phyloP scores from a whole-genome alignment of 805 yeast genomes.

The Starmerella potacharoeniae region DNA sequence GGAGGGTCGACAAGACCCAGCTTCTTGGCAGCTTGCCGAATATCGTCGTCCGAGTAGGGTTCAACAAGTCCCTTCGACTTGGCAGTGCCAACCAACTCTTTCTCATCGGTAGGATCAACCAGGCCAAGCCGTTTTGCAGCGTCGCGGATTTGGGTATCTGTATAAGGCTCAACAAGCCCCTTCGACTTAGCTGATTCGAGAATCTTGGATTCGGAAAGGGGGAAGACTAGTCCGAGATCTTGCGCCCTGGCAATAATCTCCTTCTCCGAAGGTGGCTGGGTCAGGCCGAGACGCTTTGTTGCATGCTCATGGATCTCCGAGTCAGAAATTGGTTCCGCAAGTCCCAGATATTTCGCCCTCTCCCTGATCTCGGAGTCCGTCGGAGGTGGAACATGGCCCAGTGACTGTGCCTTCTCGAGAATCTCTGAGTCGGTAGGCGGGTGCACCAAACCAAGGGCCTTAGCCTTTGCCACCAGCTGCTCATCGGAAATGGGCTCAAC shows the following conservation, averaged over 20 bases:
- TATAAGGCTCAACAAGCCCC: slow-evolving; percentile 17
- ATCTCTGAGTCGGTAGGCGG: slow-evolving; percentile 1
- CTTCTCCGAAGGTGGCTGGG: background rate
- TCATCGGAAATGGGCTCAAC: slow-evolving; percentile 40
- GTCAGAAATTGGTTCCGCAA: slow-evolving; percentile 1
- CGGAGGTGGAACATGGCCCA: slow-evolving; percentile 52
- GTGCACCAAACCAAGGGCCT: slow-evolving; percentile 3
- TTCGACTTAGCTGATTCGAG: slow-evolving; percentile 3
- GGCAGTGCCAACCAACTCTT: slow-evolving; percentile 9
- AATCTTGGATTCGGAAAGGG: background rate
- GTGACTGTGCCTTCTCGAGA: background rate
- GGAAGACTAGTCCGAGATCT: slow-evolving; percentile 14
- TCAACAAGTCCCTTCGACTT: slow-evolving; percentile 18
- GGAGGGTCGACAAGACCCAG: background rate
- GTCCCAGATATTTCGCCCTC: slow-evolving; percentile 11
- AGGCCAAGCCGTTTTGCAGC: background rate
- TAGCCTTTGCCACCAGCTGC: slow-evolving; percentile 8
- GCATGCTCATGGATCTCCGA: background rate
- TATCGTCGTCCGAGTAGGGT: slow-evolving; percentile 3
- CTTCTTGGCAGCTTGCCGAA: background rate
- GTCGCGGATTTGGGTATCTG: background rate
- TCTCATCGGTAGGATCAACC: background rate
- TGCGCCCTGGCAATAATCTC: slow-evolving; percentile 2
- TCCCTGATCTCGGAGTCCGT: slow-evolving; percentile 6
- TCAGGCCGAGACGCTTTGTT: background rate